phyloP scores from a whole-genome alignment of 2,329 filamentous ascomycete genomes.

The Paecilomyces dactylethromorphus region DNA sequence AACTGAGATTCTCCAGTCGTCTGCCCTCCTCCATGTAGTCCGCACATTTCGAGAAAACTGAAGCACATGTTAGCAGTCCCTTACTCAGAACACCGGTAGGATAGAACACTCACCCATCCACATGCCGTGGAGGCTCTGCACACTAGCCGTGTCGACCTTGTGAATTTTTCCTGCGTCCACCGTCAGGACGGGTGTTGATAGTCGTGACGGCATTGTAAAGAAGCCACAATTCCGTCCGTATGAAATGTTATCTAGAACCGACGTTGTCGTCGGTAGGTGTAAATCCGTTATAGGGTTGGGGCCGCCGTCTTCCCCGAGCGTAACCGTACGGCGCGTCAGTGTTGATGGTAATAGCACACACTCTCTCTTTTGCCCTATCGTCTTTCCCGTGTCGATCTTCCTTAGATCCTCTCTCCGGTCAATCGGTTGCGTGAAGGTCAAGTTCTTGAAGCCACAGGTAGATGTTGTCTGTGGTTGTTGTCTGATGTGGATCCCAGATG shows the following conservation, averaged over 20 bases:
- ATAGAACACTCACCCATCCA: constrained; percentile 71
- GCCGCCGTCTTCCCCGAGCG: constrained; percentile 38
- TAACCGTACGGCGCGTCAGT: constrained; percentile 35
- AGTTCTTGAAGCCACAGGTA: background rate
- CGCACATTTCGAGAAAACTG: constrained; percentile 91
- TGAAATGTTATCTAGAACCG: constrained; percentile 1
- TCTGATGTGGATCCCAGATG: background rate
- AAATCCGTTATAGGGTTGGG: constrained; percentile 23
- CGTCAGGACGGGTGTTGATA: constrained; percentile 80
- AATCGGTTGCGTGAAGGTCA: background rate
- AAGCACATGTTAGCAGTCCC: constrained; percentile 5
- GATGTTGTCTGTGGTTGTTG: background rate
- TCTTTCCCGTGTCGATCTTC: constrained; percentile 8
- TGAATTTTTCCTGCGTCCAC: constrained; percentile 89
- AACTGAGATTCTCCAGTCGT: constrained; percentile 89
- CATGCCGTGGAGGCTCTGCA: constrained; percentile 91
- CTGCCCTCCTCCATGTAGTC: constrained; percentile 90
- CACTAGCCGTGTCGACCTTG: constrained; percentile 88
- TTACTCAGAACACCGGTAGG: constrained; percentile 3
- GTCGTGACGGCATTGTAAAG: constrained; percentile 67
- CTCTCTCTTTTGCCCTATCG: constrained; percentile 7
- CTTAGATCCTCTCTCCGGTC: background rate
- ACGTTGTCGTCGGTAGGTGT: background rate
- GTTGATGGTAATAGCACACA: constrained; percentile 12
- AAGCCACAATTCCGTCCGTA: constrained; percentile 16